These are phyloP conservation scores for Boletellus emodensis DNA, from an alignment of 768 basidiomycete genomes.

Conservation along the genomic window DNA sequence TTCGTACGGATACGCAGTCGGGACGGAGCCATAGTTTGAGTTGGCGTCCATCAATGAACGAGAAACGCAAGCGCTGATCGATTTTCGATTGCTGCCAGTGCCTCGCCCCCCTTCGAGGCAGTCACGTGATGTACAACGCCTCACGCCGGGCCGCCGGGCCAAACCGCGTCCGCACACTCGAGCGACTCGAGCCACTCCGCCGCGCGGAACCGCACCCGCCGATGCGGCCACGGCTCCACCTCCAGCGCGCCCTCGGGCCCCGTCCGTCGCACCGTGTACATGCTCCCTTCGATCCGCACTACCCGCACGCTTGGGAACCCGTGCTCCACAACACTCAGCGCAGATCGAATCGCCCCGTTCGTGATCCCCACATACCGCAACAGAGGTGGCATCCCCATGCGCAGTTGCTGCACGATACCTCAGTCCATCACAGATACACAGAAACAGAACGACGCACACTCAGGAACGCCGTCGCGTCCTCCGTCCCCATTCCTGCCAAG, in stretches of 20 bases:
- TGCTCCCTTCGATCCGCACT: conserved; percentile 47
- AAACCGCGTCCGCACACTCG: conserved; percentile 55
- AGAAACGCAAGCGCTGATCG: conserved; percentile 10
- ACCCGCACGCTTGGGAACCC: conserved; percentile 62
- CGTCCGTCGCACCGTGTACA: conserved; percentile 47
- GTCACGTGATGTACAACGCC: neutral
- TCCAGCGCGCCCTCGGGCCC: conserved; percentile 33
- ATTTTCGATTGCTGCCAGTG: conserved; percentile 3
- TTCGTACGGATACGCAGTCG: conserved; percentile 28
- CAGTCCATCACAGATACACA: neutral
- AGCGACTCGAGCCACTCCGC: conserved; percentile 64
- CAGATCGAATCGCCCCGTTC: conserved; percentile 41
- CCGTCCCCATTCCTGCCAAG: conserved; percentile 29
- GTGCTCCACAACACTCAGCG: conserved; percentile 45
- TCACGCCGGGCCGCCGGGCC: conserved; percentile 9
- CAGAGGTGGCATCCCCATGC: conserved; percentile 49
- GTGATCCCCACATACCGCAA: conserved; percentile 56
- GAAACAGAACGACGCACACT: conserved; percentile 27
- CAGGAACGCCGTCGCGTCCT: conserved; percentile 42
- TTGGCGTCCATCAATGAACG: conserved; percentile 22
- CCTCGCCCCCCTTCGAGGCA: neutral
- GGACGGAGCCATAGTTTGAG: conserved; percentile 22
- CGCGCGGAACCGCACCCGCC: conserved; percentile 48
- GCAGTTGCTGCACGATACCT: conserved; percentile 47
- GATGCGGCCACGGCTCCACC: conserved; percentile 54